Evolutionary conservation across 1,284 basidiomycete genomes (phyloP), one percentile per base, ranked within the genome.

Genomic region (Cutaneotrichosporon cutaneum): DNA sequence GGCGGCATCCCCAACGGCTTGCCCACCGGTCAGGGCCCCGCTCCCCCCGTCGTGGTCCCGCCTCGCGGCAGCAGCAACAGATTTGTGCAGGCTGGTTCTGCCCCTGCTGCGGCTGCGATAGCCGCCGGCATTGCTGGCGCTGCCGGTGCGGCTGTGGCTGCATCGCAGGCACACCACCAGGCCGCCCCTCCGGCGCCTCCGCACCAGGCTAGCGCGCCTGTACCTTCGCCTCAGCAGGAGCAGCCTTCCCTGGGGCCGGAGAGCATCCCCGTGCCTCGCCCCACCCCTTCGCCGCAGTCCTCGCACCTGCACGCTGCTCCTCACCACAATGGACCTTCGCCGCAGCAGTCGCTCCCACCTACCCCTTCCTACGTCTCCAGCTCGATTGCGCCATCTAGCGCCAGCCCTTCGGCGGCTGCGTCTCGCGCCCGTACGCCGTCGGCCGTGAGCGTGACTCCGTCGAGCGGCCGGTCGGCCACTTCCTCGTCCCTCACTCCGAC

Each of bases 41-140:
- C 56, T 21, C 22, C 24, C 9, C 5, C 30, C 21, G 14, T 57
- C 32, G 33, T 47, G 22, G 27, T 56, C 7, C 42, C 39, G 8
- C 54, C 33, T 24, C 50, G 57, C 36, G 21, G n/a, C 22, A 58
- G 33, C 56, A 58, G 56, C 48, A 58, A 45, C 56, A 51, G 48
- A 30, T 56, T 32, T 18, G 16, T 14, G n/a, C 26, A n/a, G 24
- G 48, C 33, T 36, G 51, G 42, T 18, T 14, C 42, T 33, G 39
- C 54, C 27, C 13, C 26, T 2, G 47, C 47, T 11, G 47, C 56
- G 10, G 33, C 30, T 18, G n/a, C 36, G 4, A 10, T 48, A 27
- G 36, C 56, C 27, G 47, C 48, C 13, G 33, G 32, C 27, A 27
- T n/a, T 7, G 48, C 48, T 10, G 48, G 27, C 10, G 48, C 16